Base-by-base conservation (phyloP, 352 stramenopile genomes). In the Aphanomyces invadans region DNA sequence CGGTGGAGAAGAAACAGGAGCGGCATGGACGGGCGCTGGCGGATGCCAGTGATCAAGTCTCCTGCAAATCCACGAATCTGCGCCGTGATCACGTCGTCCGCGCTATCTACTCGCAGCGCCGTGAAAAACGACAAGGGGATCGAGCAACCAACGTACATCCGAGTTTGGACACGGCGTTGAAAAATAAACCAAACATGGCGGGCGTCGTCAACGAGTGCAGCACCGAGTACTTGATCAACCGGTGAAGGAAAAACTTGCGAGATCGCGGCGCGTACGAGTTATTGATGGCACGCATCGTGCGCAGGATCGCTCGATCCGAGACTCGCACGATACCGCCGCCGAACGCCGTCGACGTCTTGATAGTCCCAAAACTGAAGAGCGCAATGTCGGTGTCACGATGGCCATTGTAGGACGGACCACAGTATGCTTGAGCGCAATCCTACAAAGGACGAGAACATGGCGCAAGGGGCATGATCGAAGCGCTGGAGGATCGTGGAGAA, bases 301-400 rank as follows among this genome's bases (percentile, higher is more conserved):
- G 68, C 21, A 88, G 67, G 28, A 94, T 67, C 17, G 68, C 51
- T 4, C 48, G 4, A 54, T 92, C 74, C 38, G 81, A 81, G 5
- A 94, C 79, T 23, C 80, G 75, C 26, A 92, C 73, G 19, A 94
- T 54, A 0, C 75, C 83, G 12, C 83, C 81, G 29, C 85, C 85
- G 49, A 94, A 91, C 1, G 85, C 87, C 25, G 85, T 94, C 0
- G 84, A 78, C 2, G 80, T 92, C 68, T 94, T 94, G 72, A 94
- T 94, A 29, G 85, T 89, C 26, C 85, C 85, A 76, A 94, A 94
- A 69, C 85, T 94, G 70, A 92, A 94, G 76, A 94, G 86, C 45
- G 83, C 88, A 38, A 90, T 81, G 60, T 92, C 85, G 1, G 71
- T 81, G 21, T 73, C 71, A 7, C 60, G 70, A 15, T 91, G 79